These are phyloP conservation scores for Physcomitrium patens DNA, from an alignment of 225 moss, liverwort and hornwort species.

Conservation along the genomic window DNA sequence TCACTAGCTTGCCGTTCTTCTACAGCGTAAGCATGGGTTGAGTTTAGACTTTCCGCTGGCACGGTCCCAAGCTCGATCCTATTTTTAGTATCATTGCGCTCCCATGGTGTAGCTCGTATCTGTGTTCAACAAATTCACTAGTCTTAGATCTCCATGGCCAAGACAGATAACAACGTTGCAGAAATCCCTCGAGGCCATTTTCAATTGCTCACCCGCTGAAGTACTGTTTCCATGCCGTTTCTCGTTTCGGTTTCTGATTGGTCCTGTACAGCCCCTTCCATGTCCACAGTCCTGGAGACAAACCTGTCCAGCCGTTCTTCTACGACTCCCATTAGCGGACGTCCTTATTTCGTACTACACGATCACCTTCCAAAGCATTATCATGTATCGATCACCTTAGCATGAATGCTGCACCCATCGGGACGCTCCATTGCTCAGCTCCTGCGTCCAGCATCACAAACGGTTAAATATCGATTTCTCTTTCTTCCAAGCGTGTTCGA, in stretches of 20 bases:
- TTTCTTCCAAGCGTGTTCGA: slow-evolving; percentile 7
- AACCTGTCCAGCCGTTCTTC: background rate
- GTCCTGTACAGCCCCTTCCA: slow-evolving; percentile 3
- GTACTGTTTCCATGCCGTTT: background rate
- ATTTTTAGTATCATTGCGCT: background rate
- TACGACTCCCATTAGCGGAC: background rate
- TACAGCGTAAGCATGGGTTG: background rate
- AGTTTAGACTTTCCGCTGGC: slow-evolving; percentile 2
- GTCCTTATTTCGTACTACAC: background rate
- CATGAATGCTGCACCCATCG: slow-evolving; percentile 4
- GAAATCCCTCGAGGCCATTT: background rate
- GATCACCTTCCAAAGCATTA: slow-evolving; percentile 21
- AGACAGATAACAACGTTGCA: background rate
- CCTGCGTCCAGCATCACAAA: slow-evolving; percentile 5
- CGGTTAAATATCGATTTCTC: slow-evolving; percentile 1
- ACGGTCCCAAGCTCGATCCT: slow-evolving; percentile 1
- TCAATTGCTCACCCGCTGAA: slow-evolving; percentile 19
- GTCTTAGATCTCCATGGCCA: background rate
- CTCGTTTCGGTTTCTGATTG: slow-evolving; percentile 7
- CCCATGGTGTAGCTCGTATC: background rate
- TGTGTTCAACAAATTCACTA: background rate
- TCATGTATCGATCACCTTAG: background rate
- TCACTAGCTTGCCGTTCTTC: background rate
- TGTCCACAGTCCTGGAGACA: slow-evolving; percentile 13
- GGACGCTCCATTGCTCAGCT: background rate